Percentiles rank a stretch among this genome's conserved stretches.
These are phyloP conservation scores for Trametes gibbosa DNA, from an alignment of 768 basidiomycete genomes.

Conservation along the genomic window DNA sequence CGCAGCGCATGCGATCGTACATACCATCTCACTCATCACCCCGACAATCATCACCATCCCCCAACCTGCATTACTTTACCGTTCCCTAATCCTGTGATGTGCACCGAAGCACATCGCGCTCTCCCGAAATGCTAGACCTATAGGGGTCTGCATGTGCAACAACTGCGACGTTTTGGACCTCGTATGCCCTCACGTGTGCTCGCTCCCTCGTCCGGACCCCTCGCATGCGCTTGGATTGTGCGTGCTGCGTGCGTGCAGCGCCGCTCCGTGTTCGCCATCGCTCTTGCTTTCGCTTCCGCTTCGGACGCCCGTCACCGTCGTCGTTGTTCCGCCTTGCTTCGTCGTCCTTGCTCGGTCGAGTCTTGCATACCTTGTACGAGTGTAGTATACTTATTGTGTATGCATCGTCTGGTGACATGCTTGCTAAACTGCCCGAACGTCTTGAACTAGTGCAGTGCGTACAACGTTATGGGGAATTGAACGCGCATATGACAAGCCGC, in stretches of 20 bases:
- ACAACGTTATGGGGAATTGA: too few species aligned
- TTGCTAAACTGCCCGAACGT: too few species aligned
- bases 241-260: background rate
- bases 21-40: background rate
- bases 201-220: background rate
- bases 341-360: background rate
- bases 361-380: slow-evolving; percentile 13
- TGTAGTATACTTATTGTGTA: slow-evolving; percentile 10
- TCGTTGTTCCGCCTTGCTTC: background rate
- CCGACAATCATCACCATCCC: background rate
- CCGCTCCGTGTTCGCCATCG: background rate
- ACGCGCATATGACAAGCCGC: background rate
- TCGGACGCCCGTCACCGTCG: background rate
- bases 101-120: background rate
- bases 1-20: slow-evolving; percentile 12
- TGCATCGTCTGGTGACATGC: background rate
- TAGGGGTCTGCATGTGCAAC: background rate
- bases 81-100: slow-evolving; percentile 1
- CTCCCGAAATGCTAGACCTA: too few species aligned
- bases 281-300: background rate
- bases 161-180: background rate
- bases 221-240: background rate
- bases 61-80: background rate
- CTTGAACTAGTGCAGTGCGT: too few species aligned
- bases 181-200: slow-evolving; percentile 2